Conservation (phyloP, 495 filamentous ascomycete genomes). For the Cercophora samala region DNA sequence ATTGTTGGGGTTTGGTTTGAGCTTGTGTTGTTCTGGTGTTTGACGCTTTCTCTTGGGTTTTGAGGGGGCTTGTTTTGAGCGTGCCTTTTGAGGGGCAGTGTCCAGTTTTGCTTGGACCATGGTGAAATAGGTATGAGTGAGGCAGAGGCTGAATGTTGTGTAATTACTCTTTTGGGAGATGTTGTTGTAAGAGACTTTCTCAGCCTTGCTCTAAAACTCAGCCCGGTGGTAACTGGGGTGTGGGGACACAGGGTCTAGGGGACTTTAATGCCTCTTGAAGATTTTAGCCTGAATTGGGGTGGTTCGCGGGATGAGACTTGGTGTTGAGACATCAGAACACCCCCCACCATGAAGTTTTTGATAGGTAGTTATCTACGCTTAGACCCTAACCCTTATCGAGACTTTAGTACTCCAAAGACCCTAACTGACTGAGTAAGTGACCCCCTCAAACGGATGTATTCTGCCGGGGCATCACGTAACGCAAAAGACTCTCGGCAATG, state of each 20-base stretch:
- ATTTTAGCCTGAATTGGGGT: conserved; percentile 9
- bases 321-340: not conserved
- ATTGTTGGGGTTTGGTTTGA: not conserved
- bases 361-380: not conserved
- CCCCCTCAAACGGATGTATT: not conserved
- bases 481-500: not conserved
- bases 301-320: not conserved
- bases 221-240: not conserved
- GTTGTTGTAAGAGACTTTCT: conserved; percentile 1
- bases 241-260: not conserved
- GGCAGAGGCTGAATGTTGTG: conserved; percentile 5
- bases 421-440: not conserved
- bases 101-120: conserved; percentile 4
- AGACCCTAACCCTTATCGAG: conserved; percentile 17
- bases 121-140: not conserved
- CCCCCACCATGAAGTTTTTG: not conserved
- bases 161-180: conserved; percentile 1
- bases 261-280: not conserved
- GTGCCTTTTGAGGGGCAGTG: conserved; percentile 2
- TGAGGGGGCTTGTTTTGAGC: not conserved
- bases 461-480: not conserved
- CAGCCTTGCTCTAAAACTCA: not conserved
- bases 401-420: not conserved
- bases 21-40: not conserved
- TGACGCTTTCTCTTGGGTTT: not conserved